phyloP scores from a whole-genome alignment of 2,329 filamentous ascomycete genomes.

The Talaromyces sp. region DNA sequence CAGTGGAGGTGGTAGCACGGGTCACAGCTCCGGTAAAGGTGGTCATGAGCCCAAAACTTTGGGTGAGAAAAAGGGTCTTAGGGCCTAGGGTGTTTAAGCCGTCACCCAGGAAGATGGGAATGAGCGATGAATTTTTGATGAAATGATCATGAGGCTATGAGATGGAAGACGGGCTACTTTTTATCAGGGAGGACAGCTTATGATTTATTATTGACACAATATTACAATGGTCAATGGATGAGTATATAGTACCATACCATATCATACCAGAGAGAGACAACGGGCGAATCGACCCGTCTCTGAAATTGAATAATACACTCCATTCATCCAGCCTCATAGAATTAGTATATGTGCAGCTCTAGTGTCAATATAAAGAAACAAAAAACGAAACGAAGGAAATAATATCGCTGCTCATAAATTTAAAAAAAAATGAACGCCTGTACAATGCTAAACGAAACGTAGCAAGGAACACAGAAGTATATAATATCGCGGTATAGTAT shows the following conservation, averaged over 20 bases:
- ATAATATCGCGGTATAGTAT: not conserved
- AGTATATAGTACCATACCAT: not conserved
- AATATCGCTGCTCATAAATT: not conserved
- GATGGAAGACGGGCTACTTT: not conserved
- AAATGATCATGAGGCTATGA: too few species aligned
- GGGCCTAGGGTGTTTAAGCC: constrained; percentile 17
- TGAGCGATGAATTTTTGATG: not conserved
- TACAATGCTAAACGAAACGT: not conserved
- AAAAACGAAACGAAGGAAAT: not conserved
- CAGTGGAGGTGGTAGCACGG: constrained; percentile 27
- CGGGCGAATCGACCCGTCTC: not conserved
- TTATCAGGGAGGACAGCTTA: not conserved
- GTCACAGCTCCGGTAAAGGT: constrained; percentile 35
- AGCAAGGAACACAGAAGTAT: not conserved
- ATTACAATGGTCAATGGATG: not conserved
- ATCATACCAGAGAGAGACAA: not conserved
- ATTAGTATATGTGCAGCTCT: constrained; percentile 1
- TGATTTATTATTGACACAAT: not conserved
- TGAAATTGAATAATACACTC: not conserved
- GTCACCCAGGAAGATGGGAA: not conserved
- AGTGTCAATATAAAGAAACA: not conserved
- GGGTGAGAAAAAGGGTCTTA: constrained; percentile 35
- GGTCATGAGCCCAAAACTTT: constrained; percentile 32
- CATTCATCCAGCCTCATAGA: not conserved
- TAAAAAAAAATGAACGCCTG: not conserved